Base-by-base conservation (phyloP, 768 basidiomycete species). In the Kwoniella mangroviensis region DNA sequence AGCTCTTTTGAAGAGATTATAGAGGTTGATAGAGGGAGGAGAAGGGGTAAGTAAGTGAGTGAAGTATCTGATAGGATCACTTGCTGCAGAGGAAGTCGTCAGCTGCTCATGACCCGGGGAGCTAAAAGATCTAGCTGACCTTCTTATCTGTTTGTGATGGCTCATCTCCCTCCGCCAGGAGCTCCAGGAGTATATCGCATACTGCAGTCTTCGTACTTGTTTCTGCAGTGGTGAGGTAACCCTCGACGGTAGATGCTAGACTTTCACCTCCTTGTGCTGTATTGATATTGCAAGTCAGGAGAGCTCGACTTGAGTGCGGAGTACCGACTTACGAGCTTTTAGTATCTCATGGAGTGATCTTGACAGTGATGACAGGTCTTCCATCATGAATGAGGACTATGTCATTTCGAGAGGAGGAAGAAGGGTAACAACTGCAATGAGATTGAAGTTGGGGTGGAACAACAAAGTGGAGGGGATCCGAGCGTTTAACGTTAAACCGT, bases 11-110 rank as follows among this genome's bases (percentile, higher is more conserved):
- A 51, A 24, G 41, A 19, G 1, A 61, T 41, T 13, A 53, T 34
- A 10, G 41, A 21, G 0, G 63, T 26, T 10, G 49, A 43, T 19
- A 70, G 60, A 19, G 72, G 70, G 2, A 77, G 63, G 19, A 77
- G 45, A n/a, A 69, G 45, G 7, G 76, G 76, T 28, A 74, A 45
- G 59, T 66, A 71, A 0, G 61, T 65, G 3, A 77, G 58, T 6
- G 74, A 59, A 52, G 42, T 70, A 24, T 73, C 65, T 42, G 58
- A 26, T 11, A 75, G 40, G 24, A 63, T 41, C 4, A 67, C 26
- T 51, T 70, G 34, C 69, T 70, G 19, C 28, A 21, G 6, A 34
- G 34, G 34, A 34, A 1, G 34, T 34, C 34, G 34, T 54, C 45
- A 52, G 63, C n/a, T 12, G 28, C 17, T 28, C 28, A 28, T 28